phyloP scores from a whole-genome alignment of 352 stramenopile genomes.

The Globisporangium lucens region DNA sequence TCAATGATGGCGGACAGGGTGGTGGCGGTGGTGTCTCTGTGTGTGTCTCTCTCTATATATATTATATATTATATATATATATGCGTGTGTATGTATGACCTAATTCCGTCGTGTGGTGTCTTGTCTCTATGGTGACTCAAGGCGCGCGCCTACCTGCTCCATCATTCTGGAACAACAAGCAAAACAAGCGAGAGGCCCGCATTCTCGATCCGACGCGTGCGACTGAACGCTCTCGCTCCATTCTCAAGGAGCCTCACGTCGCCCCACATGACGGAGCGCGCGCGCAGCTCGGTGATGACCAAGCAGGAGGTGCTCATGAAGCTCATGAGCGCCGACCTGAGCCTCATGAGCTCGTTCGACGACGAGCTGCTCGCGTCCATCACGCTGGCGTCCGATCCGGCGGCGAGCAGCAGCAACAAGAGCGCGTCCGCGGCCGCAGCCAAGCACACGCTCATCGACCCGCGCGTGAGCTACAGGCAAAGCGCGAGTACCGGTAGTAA shows the following conservation, averaged over 20 bases:
- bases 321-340: constrained; percentile 44
- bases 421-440: not conserved
- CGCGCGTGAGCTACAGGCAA: constrained; percentile 14
- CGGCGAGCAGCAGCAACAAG: not conserved
- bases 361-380: constrained; percentile 36
- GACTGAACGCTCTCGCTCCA: not conserved
- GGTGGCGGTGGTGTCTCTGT: not conserved
- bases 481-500: not conserved
- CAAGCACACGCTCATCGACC: constrained; percentile 17
- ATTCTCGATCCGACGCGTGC: constrained; percentile 8
- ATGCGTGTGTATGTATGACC: not conserved
- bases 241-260: not conserved
- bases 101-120: not conserved
- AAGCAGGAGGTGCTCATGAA: constrained; percentile 47
- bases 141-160: not conserved
- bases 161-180: not conserved
- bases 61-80: no score
- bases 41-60: not conserved
- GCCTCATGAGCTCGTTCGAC: constrained; percentile 37
- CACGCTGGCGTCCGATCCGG: constrained; percentile 23
- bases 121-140: not conserved
- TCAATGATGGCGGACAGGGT: not conserved
- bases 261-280: not conserved
- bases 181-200: not conserved
- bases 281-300: constrained; percentile 22